phyloP scores from a whole-genome alignment of 2,329 filamentous ascomycete genomes.

The Chaetomiaceae sp. region DNA sequence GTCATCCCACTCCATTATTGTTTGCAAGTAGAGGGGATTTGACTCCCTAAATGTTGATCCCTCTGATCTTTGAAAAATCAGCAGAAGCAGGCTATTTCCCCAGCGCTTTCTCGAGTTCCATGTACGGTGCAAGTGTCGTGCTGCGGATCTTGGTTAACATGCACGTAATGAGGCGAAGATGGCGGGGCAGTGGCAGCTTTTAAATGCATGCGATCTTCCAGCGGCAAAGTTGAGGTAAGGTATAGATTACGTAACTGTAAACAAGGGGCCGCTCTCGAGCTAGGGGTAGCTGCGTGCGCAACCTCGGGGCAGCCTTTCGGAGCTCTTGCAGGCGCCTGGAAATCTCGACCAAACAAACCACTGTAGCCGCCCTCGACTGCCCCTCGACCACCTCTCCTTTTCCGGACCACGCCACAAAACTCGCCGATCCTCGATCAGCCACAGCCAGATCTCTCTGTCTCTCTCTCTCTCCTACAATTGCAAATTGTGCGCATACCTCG shows the following conservation, averaged over 20 bases:
- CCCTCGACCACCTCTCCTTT: not conserved
- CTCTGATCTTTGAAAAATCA: not conserved
- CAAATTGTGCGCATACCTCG: not conserved
- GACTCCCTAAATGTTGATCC: not conserved
- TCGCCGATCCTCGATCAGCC: too few species aligned
- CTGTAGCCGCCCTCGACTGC: too few species aligned
- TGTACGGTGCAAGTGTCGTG: not conserved
- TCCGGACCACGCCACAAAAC: not conserved
- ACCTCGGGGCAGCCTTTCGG: not conserved
- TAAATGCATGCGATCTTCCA: not conserved
- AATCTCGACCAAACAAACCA: not conserved
- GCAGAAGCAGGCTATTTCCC: not conserved
- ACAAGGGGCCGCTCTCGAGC: not conserved
- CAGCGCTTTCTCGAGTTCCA: not conserved
- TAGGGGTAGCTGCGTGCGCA: not conserved
- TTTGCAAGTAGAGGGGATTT: not conserved
- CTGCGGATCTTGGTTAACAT: constrained; percentile 3
- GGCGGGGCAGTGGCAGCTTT: not conserved
- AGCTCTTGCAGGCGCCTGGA: not conserved
- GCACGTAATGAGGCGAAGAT: constrained; percentile 4
- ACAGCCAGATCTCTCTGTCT: too few species aligned
- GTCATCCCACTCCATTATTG: constrained; percentile 59
- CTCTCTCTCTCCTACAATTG: too few species aligned
- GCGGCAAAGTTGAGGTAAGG: constrained; percentile 6
- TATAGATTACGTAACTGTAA: too few species aligned